Conservation (phyloP, 495 filamentous ascomycete genomes). For the Tuber calosporum region DNA sequence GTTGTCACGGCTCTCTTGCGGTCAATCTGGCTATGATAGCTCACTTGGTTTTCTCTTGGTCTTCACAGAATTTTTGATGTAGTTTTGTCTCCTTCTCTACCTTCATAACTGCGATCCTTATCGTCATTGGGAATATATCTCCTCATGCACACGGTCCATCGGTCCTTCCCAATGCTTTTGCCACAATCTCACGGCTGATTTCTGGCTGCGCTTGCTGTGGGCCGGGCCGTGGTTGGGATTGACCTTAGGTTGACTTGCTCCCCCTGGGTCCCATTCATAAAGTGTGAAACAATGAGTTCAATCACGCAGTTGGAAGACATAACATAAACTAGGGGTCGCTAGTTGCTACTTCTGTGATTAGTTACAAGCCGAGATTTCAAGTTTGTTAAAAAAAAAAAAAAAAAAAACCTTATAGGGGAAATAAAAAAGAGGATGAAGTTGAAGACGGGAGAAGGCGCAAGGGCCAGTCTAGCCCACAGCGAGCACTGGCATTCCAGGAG, state of each 20-base stretch:
- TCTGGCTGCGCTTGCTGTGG: not conserved
- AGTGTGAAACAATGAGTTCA: not conserved
- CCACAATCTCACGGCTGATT: not conserved
- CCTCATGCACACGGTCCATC: not conserved
- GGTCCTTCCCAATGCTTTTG: not conserved
- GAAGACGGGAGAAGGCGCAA: not conserved
- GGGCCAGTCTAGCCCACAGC: not conserved
- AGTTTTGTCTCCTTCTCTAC: conserved; percentile 1
- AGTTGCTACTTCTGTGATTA: not conserved
- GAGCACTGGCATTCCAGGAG: not conserved
- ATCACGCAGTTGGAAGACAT: not conserved
- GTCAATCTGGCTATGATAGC: not conserved
- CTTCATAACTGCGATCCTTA: conserved; percentile 4
- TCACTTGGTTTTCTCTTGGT: conserved; percentile 4
- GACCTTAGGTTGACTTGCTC: not conserved
- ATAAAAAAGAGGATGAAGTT: not conserved
- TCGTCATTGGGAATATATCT: not conserved
- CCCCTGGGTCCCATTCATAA: not conserved
- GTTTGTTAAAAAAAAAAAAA: not conserved
- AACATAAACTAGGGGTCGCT: not conserved
- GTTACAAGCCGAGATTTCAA: not conserved
- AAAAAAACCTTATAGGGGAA: not conserved
- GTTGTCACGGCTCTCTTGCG: not conserved
- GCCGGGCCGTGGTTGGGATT: not conserved
- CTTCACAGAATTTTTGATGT: not conserved